phyloP scores from a whole-genome alignment of 2,329 filamentous ascomycete species.

The Sporothrix curviconia region DNA sequence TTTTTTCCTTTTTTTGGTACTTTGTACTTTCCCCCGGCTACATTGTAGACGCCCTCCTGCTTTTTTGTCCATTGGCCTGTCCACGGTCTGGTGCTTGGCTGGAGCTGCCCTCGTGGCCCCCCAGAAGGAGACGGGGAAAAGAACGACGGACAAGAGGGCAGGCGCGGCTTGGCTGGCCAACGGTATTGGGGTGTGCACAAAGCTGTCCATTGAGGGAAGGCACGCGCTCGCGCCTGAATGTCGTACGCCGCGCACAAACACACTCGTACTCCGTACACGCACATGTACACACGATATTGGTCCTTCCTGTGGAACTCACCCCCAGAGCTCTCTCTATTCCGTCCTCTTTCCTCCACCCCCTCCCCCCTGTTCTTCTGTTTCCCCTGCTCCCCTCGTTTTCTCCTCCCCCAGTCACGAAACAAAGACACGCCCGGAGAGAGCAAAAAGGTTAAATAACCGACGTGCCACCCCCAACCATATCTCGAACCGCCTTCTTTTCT shows the following conservation, averaged over 20 bases:
- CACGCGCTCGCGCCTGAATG: conserved; percentile 2
- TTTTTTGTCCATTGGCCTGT: background rate
- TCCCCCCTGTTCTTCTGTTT: background rate
- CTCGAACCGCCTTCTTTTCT: background rate
- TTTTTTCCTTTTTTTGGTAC: background rate
- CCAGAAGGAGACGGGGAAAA: background rate
- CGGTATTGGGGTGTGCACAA: background rate
- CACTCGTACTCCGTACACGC: background rate
- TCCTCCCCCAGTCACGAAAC: background rate
- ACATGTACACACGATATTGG: background rate
- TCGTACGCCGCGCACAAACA: no score
- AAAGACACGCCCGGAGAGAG: background rate
- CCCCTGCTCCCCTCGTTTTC: background rate
- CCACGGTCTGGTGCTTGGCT: background rate
- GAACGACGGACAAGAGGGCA: no score
- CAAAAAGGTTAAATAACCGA: conserved; percentile 15
- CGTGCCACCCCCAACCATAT: conserved; percentile 7
- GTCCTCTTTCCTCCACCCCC: background rate
- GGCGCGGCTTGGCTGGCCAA: background rate
- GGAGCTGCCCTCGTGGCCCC: background rate
- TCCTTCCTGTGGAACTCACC: background rate
- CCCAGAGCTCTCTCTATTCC: background rate
- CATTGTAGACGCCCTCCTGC: no score
- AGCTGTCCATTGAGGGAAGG: background rate
- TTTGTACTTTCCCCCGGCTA: background rate